Percentiles rank a stretch among this genome's conserved stretches.
Evolutionary conservation across 441 rosid species (phyloP).

Genomic region (Eutrema salsugineum): DNA sequence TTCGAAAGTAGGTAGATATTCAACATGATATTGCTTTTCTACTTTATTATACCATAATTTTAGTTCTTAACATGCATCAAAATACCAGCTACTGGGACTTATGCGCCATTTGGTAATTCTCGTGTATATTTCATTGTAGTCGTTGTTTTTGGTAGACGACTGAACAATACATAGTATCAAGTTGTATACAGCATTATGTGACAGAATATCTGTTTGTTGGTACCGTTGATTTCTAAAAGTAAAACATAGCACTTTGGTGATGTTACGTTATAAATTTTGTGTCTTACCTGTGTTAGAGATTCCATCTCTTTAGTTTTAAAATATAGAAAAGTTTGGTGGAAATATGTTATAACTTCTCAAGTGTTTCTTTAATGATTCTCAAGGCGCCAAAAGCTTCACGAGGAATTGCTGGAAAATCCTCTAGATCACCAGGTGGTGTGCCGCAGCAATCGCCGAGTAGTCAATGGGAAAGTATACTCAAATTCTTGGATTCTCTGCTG

Average conservation of each 20-base stretch:
- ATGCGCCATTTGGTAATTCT: neutral
- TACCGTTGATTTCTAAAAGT: neutral
- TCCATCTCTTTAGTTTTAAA: neutral
- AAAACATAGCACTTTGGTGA: neutral
- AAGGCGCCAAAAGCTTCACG: conserved; percentile 90
- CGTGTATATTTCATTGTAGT: neutral
- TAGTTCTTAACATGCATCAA: conserved; percentile 10
- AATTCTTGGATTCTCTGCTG: conserved; percentile 92
- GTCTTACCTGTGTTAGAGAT: neutral
- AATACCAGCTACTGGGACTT: neutral
- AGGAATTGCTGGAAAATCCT: conserved; percentile 66
- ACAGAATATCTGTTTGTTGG: neutral
- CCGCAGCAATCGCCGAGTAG: conserved; percentile 63
- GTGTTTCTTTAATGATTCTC: conserved; percentile 1
- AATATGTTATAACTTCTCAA: neutral
- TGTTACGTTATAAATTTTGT: neutral
- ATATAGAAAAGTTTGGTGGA: neutral
- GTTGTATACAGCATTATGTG: neutral
- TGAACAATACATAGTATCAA: neutral
- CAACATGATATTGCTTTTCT: neutral
- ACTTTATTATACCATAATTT: neutral
- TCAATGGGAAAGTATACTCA: conserved; percentile 93
- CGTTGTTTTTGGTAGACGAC: neutral
- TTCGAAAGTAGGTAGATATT: conserved; percentile 15
- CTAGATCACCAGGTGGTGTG: conserved; percentile 72